phyloP scores from a whole-genome alignment of 2,329 filamentous ascomycete species.

The Didymella exigua region DNA sequence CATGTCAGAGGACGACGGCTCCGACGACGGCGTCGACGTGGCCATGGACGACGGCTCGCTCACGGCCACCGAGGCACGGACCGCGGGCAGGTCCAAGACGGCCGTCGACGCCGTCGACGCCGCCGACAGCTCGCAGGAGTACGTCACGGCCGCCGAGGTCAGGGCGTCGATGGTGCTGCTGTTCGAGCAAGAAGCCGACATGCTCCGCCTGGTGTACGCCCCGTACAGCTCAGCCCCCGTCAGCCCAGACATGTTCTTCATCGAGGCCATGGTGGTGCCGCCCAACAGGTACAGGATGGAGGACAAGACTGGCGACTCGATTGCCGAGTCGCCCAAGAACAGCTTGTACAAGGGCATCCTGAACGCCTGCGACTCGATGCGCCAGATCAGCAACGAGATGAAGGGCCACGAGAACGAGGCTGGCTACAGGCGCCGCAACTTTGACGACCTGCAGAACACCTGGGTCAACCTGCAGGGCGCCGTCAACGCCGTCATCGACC shows the following conservation, averaged over 20 bases:
- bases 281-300: constrained; percentile 92
- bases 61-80: constrained; percentile 54
- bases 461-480: constrained; percentile 85
- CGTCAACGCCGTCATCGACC: constrained; percentile 92
- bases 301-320: constrained; percentile 78
- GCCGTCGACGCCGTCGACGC: constrained; percentile 37
- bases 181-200: constrained; percentile 85
- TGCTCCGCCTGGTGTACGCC: constrained; percentile 84
- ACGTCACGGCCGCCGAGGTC: constrained; percentile 83
- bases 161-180: constrained; percentile 76
- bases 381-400: constrained; percentile 75
- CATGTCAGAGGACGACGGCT: constrained; percentile 54
- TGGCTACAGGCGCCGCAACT: constrained; percentile 61
- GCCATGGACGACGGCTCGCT: constrained; percentile 56
- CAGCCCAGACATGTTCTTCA: constrained; percentile 92
- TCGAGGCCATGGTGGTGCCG: constrained; percentile 83
- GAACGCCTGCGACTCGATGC: constrained; percentile 73
- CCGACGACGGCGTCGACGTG: constrained; percentile 47
- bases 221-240: constrained; percentile 67
- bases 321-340: constrained; percentile 89
- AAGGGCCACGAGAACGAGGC: constrained; percentile 51
- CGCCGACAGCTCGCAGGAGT: constrained; percentile 64
- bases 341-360: constrained; percentile 84
- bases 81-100: constrained; percentile 49
- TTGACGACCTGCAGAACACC: constrained; percentile 77